Percentiles rank a stretch among this genome's conserved stretches.
These are phyloP conservation scores for Apiospora rasikravindrae DNA, from an alignment of 2,329 filamentous ascomycete genomes.

Conservation along the genomic window DNA sequence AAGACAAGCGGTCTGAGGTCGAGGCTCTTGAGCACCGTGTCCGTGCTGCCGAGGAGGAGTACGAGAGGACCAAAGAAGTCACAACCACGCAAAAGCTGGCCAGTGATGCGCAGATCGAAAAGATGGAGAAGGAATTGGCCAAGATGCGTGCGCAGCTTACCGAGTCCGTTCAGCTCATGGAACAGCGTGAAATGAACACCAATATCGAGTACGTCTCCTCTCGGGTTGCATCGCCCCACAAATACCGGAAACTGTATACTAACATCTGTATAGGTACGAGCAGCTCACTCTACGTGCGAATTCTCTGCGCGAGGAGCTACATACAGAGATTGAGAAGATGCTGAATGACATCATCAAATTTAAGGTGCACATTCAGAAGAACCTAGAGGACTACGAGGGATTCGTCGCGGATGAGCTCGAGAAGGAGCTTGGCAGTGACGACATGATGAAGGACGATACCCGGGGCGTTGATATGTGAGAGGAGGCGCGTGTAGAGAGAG, in stretches of 20 bases:
- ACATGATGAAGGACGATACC: constrained; percentile 37
- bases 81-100: constrained; percentile 86
- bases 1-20: constrained; percentile 92
- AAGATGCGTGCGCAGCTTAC: constrained; percentile 85
- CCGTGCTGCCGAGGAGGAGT: constrained; percentile 87
- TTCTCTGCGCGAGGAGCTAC: constrained; percentile 90
- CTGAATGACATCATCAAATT: constrained; percentile 97
- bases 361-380: constrained; percentile 95
- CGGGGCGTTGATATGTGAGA: background rate
- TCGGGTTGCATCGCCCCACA: background rate
- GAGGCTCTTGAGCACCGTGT: constrained; percentile 90
- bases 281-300: constrained; percentile 86
- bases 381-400: constrained; percentile 89
- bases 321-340: constrained; percentile 95
- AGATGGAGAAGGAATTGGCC: constrained; percentile 97
- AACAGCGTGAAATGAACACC: constrained; percentile 94
- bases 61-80: constrained; percentile 88
- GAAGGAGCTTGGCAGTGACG: constrained; percentile 74
- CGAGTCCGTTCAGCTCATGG: constrained; percentile 88
- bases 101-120: constrained; percentile 93
- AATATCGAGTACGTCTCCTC: constrained; percentile 79
- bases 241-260: constrained; percentile 18
- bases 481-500: background rate
- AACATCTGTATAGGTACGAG: constrained; percentile 69
- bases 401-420: constrained; percentile 96